phyloP scores from a whole-genome alignment of 1,284 basidiomycete species.

The Fistulinella cinereoalba region DNA sequence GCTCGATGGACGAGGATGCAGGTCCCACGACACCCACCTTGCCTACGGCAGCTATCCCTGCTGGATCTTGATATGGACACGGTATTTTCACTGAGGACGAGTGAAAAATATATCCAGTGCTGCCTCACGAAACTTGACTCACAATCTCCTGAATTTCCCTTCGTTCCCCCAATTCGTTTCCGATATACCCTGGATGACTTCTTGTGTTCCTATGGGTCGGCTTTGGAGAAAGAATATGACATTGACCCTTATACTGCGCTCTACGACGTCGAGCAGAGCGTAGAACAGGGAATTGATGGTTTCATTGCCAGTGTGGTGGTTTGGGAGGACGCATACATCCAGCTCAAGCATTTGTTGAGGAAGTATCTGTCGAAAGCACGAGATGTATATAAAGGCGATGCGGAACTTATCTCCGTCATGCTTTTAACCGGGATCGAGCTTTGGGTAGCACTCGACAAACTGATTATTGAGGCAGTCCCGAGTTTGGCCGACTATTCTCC shows the following conservation, averaged over 20 bases:
- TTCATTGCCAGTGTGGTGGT: conserved; percentile 8
- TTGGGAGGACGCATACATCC: conserved; percentile 12
- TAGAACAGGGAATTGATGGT: conserved; percentile 2
- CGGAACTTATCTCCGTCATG: conserved; percentile 22
- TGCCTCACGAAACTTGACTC: too few species aligned
- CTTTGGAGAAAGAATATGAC: conserved; percentile 5
- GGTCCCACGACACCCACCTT: neutral
- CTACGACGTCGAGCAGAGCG: conserved; percentile 23
- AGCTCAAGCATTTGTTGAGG: neutral
- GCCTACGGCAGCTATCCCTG: neutral
- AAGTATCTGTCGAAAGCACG: neutral
- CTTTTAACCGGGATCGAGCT: conserved; percentile 42
- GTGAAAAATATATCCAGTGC: conserved; percentile 26
- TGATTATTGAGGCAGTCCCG: conserved; percentile 32
- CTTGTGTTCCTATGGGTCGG: conserved; percentile 13
- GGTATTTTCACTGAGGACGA: conserved; percentile 26
- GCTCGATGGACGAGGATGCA: neutral
- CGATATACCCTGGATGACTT: conserved; percentile 19
- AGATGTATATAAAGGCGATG: neutral
- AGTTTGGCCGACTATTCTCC: conserved; percentile 45
- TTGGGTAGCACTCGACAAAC: conserved; percentile 44
- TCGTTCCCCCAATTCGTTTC: neutral
- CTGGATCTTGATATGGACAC: conserved; percentile 8
- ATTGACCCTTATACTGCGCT: conserved; percentile 24
- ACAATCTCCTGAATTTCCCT: too few species aligned